Conservation (phyloP, 2,329 filamentous ascomycete species). For the Claviceps sp. region DNA sequence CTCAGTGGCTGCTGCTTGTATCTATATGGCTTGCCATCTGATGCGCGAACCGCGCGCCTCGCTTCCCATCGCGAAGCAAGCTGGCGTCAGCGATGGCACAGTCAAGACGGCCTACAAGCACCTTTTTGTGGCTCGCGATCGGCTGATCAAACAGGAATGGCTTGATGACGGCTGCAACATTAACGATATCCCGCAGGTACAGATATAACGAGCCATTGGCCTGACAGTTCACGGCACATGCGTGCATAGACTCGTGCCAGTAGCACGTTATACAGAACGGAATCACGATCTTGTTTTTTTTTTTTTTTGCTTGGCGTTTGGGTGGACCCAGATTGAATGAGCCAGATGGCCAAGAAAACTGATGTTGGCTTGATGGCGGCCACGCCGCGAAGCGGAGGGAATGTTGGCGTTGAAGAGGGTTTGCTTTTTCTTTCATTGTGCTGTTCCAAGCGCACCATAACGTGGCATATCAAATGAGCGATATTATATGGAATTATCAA, state of each 20-base stretch:
- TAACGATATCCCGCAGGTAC: slow-evolving; percentile 49
- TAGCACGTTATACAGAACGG: too few relatives aligned
- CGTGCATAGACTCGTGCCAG: too few relatives aligned
- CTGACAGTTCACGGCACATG: too few relatives aligned
- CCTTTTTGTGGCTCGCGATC: slow-evolving; percentile 60
- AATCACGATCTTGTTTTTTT: background rate
- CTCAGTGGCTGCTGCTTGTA: slow-evolving; percentile 86
- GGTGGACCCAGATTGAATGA: background rate
- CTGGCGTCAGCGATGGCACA: slow-evolving; percentile 89
- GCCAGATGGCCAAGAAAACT: background rate
- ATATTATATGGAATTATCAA: background rate
- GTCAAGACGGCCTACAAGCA: slow-evolving; percentile 93
- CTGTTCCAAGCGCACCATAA: background rate
- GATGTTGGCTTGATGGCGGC: background rate
- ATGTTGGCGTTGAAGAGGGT: background rate
- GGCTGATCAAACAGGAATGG: slow-evolving; percentile 64
- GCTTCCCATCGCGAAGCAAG: slow-evolving; percentile 76
- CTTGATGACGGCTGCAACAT: slow-evolving; percentile 59
- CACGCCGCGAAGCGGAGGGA: background rate
- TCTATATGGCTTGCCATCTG: slow-evolving; percentile 87
- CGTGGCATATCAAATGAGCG: background rate
- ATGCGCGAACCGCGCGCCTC: slow-evolving; percentile 66
- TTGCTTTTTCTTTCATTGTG: background rate
- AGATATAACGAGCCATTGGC: slow-evolving; percentile 12
- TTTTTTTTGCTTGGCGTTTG: background rate